A percentile compares a stretch with the other conserved stretches of the same genome.
phyloP scores from a whole-genome alignment of 2,329 filamentous ascomycete genomes.

The Rugonectria rugulosa region DNA sequence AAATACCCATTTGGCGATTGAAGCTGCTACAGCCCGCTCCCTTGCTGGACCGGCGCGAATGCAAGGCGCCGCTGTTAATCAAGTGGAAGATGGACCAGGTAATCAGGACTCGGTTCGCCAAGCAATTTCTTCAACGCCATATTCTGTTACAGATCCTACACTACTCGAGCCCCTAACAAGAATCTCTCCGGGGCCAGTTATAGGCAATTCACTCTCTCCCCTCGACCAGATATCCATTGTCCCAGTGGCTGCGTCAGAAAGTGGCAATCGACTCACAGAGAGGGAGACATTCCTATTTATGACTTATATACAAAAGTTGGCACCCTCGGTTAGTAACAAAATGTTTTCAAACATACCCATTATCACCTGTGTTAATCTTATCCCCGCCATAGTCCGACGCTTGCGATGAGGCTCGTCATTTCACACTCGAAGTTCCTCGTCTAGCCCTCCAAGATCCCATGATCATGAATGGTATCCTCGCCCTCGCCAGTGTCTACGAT shows the following conservation, averaged over 20 bases:
- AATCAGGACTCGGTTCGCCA: no score
- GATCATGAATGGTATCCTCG: constrained; percentile 55
- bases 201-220: no score
- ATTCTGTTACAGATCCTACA: no score
- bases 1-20: no score
- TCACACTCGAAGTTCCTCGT: constrained; percentile 54
- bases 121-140: no score
- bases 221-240: not conserved
- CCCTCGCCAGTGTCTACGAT: constrained; percentile 54
- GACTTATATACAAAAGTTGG: constrained; percentile 17
- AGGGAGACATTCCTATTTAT: constrained; percentile 15
- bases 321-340: constrained; percentile 12
- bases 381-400: constrained; percentile 11
- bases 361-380: not conserved
- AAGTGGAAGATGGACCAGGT: no score
- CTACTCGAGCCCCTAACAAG: no score
- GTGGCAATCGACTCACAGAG: constrained; percentile 1
- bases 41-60: no score
- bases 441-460: constrained; percentile 55
- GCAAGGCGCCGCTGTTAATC: no score
- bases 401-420: constrained; percentile 44
- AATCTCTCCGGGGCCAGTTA: no score
- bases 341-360: no score
- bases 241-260: not conserved
- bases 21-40: no score